Evolutionary conservation across 2,329 filamentous ascomycete genomes (phyloP).

Genomic region (Apiospora phragmitis): DNA sequence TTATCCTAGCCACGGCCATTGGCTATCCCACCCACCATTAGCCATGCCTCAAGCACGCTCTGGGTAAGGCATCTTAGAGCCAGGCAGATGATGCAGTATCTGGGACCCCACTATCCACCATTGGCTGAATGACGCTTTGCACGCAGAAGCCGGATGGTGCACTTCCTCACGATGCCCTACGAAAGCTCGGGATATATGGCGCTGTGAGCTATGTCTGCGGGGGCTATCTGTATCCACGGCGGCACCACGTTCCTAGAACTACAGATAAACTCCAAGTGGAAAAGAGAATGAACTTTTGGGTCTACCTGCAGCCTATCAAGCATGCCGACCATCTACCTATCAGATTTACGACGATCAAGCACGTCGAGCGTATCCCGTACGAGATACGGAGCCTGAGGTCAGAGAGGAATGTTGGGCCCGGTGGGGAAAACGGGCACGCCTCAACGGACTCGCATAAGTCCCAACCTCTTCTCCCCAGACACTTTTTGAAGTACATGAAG

Average conservation of each 20-base stretch:
- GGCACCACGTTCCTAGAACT: not conserved
- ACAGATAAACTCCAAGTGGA: not conserved
- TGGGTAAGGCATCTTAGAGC: not conserved
- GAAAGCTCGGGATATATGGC: not conserved
- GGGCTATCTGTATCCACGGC: not conserved
- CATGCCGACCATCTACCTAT: not conserved
- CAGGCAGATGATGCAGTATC: not conserved
- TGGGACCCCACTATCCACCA: not conserved
- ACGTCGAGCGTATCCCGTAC: not conserved
- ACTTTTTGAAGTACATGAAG: not conserved
- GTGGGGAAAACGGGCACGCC: not conserved
- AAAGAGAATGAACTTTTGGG: not conserved
- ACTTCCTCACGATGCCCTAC: not conserved
- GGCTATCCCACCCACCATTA: not conserved
- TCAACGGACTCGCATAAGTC: not conserved
- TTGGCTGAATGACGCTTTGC: not conserved
- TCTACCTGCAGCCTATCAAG: not conserved
- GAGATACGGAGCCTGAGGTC: not conserved
- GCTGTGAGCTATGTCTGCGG: not conserved
- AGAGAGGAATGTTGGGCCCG: not conserved
- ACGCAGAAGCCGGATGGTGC: not conserved
- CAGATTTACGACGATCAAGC: not conserved
- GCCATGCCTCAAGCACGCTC: not conserved
- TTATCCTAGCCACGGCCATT: not conserved
- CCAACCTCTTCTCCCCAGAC: not conserved